Evolutionary conservation across 164 flowering plant species (phyloP), one percentile per base, ranked within the genome.

Genomic region (Protea cynaroides): DNA sequence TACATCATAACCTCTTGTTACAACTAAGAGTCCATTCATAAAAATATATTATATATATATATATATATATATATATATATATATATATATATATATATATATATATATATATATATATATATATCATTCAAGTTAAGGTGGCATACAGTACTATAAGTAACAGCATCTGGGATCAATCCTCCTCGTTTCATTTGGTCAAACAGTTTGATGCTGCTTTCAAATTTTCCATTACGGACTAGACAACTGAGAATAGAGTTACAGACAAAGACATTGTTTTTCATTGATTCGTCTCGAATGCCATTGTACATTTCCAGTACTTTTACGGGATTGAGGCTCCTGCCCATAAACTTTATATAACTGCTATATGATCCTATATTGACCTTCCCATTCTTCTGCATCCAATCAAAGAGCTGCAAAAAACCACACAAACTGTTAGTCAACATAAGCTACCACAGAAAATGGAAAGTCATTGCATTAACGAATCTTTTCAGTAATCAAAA

Each of bases 131-230:
- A 65, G 70, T 25, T 58, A 59, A 37, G 63, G 46, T 59, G 49
- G 40, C 86, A 56, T 86, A 93, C 98, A 73, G 96, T 84, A 66
- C 90, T 88, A 69, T 88, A 93, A 3, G 98, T 88, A 50, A 88
- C 74, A 59, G 64, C 80, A 82, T 93, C 94, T 57, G 98, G 96
- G 24, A 21, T 70, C 19, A 93, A 69, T 64, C 97, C 96, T 67
- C 77, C 76, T 62, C 67, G 80, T 86, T 90, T 90, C 98, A 93
- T 90, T 76, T 90, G 79, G 70, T 76, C 71, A 82, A 88, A 90
- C 68, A 87, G 64, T 69, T 83, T 83, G 34, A 90, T 50, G 74
- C 86, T 68, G 68, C 73, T 74, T 59, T 86, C 84, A 50, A 83
- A 76, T 70, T 78, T 90, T 34, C 89, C 88, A 81, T 78, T 84